Evolutionary conservation across 1,284 basidiomycete species (phyloP), one percentile per base, ranked within the genome.

Genomic region (Tilletia setariae): DNA sequence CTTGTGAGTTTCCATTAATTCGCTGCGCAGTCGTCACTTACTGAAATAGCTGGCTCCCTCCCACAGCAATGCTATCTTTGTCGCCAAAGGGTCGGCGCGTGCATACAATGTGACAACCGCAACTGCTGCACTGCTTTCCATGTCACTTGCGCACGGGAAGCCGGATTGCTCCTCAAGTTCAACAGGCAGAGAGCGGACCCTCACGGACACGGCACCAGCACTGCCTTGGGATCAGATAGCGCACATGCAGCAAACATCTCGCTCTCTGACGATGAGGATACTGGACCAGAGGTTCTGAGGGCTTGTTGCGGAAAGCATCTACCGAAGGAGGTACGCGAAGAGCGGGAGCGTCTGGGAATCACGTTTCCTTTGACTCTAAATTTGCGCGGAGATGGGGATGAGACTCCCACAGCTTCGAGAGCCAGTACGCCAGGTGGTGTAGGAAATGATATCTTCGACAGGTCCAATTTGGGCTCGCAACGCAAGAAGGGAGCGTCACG

Each of bases 121-220:
- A 90, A 88, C 1, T 98, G 96, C 84, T 95, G 93, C 82, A 87
- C 90, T 1, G 94, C 96, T 0, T 98, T 97, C 77, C 96, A 99
- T 81, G 88, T 92, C 1, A 96, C 95, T 0, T 99, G 96, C 79
- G 96, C 94, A 0, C 86, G 94, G 47, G 73, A 75, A 49, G 79
- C 79, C 1, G 76, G 76, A 16, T 72, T 82, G 11, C 72, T 82
- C 28, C 69, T 74, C 65, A 75, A 70, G 44, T 72, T 75, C 2
- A 68, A 72, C 49, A 69, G 78, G 40, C 76, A 74, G 11, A 69
- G 75, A 28, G 71, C 70, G 53, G 68, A 74, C 32, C 66, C 71
- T 16, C 68, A 76, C 56, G 71, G 68, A 46, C 71, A 72, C n/a
- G 30, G 42, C 42, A 40, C 42, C 25, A 42, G 62, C 35, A 46